phyloP scores from a whole-genome alignment of 2,329 filamentous ascomycete species.

The Arthrobotrys conoides region DNA sequence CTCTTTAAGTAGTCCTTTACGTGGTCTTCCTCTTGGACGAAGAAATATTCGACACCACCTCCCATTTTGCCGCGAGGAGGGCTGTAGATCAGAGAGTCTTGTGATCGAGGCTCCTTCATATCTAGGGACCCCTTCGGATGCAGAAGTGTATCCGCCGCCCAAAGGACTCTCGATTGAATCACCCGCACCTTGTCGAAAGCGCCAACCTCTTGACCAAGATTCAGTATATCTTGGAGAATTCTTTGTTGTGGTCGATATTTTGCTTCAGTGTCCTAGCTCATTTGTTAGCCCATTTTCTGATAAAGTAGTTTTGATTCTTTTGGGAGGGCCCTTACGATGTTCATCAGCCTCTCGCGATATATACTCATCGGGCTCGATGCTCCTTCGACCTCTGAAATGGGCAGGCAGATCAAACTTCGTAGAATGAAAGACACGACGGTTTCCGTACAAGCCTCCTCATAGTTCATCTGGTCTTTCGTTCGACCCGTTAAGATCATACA shows the following conservation, averaged over 20 bases:
- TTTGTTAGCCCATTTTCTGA: background rate
- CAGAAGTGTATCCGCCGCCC: conserved; percentile 13
- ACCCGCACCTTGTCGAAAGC: conserved; percentile 3
- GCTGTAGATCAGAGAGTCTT: background rate
- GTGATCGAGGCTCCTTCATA: conserved; percentile 9
- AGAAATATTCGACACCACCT: background rate
- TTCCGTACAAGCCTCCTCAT: conserved; percentile 38
- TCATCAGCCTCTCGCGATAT: conserved; percentile 26
- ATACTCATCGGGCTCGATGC: conserved; percentile 3
- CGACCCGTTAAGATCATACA: conserved; percentile 39
- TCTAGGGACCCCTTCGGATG: conserved; percentile 42
- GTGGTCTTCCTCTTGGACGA: conserved; percentile 11
- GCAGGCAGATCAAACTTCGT: conserved; percentile 7
- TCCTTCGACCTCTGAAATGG: conserved; percentile 18
- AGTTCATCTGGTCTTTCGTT: conserved; percentile 34
- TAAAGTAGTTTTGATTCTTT: background rate
- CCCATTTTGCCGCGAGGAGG: conserved; percentile 22
- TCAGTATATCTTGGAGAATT: conserved; percentile 28
- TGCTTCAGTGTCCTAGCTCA: conserved; percentile 15
- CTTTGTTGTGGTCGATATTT: conserved; percentile 29
- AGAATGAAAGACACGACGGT: conserved; percentile 32
- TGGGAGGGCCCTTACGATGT: conserved; percentile 18
- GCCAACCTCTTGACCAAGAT: conserved; percentile 9
- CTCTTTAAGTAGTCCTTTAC: background rate
- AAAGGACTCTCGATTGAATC: conserved; percentile 17